Evolutionary conservation across 805 yeast genomes (phyloP).

Genomic region (Saccharomycopsis javanensis): DNA sequence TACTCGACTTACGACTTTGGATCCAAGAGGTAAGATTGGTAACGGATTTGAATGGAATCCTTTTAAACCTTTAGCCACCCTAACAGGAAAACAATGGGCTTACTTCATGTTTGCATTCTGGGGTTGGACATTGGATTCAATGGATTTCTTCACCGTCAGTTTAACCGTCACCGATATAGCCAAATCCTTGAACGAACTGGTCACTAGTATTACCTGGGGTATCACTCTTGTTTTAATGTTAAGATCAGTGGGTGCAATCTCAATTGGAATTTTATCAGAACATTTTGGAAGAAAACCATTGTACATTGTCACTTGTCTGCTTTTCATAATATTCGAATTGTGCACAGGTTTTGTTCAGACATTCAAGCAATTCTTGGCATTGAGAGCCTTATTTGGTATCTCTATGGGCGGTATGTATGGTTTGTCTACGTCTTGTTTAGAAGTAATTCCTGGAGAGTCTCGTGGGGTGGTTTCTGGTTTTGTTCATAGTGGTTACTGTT

Average conservation of each 20-base stretch:
- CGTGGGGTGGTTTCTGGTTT: constrained; percentile 55
- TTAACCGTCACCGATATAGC: constrained; percentile 43
- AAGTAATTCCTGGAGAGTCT: constrained; percentile 43
- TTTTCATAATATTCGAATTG: constrained; percentile 48
- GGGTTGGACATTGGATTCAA: constrained; percentile 60
- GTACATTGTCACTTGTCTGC: constrained; percentile 31
- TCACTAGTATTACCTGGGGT: constrained; percentile 53
- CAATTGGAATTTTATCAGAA: constrained; percentile 56
- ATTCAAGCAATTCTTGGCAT: constrained; percentile 46
- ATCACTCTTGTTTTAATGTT: constrained; percentile 63
- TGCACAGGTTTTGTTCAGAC: constrained; percentile 60
- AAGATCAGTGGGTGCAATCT: constrained; percentile 60
- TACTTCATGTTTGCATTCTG: constrained; percentile 43
- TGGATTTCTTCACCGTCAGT: constrained; percentile 52
- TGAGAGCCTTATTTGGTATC: constrained; percentile 56
- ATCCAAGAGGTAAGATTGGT: background rate
- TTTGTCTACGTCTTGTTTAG: constrained; percentile 43
- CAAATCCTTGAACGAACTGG: constrained; percentile 32
- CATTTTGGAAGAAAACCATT: constrained; percentile 62
- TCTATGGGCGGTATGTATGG: constrained; percentile 51
- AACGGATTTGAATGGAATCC: background rate
- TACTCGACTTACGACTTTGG: background rate
- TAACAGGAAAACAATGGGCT: constrained; percentile 32
- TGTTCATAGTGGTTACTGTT: constrained; percentile 73
- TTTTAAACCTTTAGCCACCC: background rate